Percentiles rank a stretch among this genome's conserved stretches.
Evolutionary conservation across 176 grass and related monocot genomes (phyloP).

Genomic region (Poa annua): DNA sequence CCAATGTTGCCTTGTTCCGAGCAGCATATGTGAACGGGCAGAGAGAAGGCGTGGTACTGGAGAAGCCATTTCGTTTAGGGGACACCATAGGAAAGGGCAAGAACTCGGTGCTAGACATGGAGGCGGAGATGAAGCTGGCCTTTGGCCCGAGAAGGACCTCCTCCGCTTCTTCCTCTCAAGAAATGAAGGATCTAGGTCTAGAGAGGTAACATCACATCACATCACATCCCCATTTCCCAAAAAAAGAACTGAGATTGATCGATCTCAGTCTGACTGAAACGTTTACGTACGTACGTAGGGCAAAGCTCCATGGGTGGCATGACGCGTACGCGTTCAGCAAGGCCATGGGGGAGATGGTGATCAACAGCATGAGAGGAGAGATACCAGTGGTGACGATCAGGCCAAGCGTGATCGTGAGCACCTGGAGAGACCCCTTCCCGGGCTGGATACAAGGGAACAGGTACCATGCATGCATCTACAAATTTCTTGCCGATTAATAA

Average conservation of each 20-base stretch:
- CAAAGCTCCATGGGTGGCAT: constrained; percentile 86
- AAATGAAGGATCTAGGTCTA: constrained; percentile 79
- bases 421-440: constrained; percentile 75
- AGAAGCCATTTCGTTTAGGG: constrained; percentile 73
- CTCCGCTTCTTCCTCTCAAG: constrained; percentile 49
- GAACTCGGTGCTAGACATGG: constrained; percentile 59
- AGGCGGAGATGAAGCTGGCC: constrained; percentile 78
- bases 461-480: no score
- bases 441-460: constrained; percentile 97
- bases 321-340: constrained; percentile 87
- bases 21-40: constrained; percentile 87
- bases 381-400: constrained; percentile 83
- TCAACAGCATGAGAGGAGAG: constrained; percentile 76
- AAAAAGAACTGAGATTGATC: no score
- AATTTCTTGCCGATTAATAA: no score
- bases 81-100: constrained; percentile 43
- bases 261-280: no score
- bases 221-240: no score
- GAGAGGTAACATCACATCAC: constrained; percentile 48
- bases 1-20: no score
- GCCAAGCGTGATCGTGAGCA: constrained; percentile 83
- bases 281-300: constrained; percentile 46
- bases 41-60: constrained; percentile 70
- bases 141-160: constrained; percentile 43
- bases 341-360: constrained; percentile 89